Evolutionary conservation across 192 early-diverging fungal genomes (phyloP), one percentile per base, ranked within the genome.

Genomic region (Tieghemiomyces parasiticus): DNA sequence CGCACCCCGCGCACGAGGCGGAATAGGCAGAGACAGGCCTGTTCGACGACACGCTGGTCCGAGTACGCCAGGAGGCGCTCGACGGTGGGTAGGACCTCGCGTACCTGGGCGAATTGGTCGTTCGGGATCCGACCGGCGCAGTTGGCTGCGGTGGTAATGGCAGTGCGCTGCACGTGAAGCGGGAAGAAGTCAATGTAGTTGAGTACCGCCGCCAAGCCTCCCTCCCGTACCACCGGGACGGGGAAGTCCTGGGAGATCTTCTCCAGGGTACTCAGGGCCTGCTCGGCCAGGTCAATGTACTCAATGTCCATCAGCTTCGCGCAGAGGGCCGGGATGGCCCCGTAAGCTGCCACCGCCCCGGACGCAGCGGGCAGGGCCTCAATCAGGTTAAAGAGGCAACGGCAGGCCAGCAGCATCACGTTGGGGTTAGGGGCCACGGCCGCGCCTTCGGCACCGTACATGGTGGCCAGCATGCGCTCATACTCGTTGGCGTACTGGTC

Each of bases 211-310:
- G 73, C 67, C 60, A 95, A 59, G 14, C 91, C 92, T 34, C 82
- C 83, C 46, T 79, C 84, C 28, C 78, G 71, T 16, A 90, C 66
- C 20, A 92, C 77, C 22, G 80, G 71, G 33, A 68, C 63, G 0
- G 88, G 84, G 34, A 82, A 81, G 29, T 92, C 91, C 2, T 72
- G 77, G 0, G 83, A 83, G 20, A 93, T 75, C 59, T 85, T 87
- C 48, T 85, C 81, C n/a, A 94, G 69, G 16, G 81, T 77, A 26
- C 72, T 69, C 55, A 95, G 69, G 0, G 89, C 85, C 60, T 87
- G 86, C 66, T 96, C 93, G 6, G 92, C 93, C 45, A 96, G 73
- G 60, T 96, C 93, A 54, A 95, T 93, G 58, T 88, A 94, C 61
- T 92, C 83, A 53, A 96, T 86, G 56, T 88, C 84, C 58, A 77